Percentiles rank a stretch among this genome's conserved stretches.
These are phyloP conservation scores for Xanthoconium purpureum DNA, from an alignment of 768 basidiomycete species.

Conservation along the genomic window DNA sequence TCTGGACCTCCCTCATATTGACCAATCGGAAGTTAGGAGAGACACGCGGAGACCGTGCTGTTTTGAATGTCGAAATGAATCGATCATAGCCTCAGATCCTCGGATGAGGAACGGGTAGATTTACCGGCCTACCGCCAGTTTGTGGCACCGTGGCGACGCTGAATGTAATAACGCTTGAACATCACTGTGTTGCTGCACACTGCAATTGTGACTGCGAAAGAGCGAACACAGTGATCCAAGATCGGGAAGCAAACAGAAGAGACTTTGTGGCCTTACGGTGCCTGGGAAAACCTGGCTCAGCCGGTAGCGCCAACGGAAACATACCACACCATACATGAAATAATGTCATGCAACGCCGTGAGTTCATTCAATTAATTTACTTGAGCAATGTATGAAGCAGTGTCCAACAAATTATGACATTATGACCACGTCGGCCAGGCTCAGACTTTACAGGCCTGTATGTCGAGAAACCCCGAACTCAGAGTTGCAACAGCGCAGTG, in stretches of 20 bases:
- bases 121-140: not conserved
- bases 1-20: constrained; percentile 1
- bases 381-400: too few relatives aligned
- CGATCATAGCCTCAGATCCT: constrained; percentile 15
- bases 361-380: too few relatives aligned
- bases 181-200: not conserved
- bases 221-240: not conserved
- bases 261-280: too few relatives aligned
- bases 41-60: constrained; percentile 18
- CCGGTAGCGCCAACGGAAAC: not conserved
- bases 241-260: too few relatives aligned
- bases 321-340: not conserved
- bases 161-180: not conserved
- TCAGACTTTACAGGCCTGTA: too few relatives aligned
- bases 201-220: not conserved
- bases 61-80: constrained; percentile 16
- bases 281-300: too few relatives aligned
- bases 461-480: too few relatives aligned
- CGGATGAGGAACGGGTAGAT: not conserved
- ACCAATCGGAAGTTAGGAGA: constrained; percentile 8
- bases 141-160: not conserved
- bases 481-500: too few relatives aligned
- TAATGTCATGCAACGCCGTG: not conserved
- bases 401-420: too few relatives aligned
- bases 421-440: too few relatives aligned